phyloP scores from a whole-genome alignment of 169 alveolate species.

The Perkinsus chesapeaki region DNA sequence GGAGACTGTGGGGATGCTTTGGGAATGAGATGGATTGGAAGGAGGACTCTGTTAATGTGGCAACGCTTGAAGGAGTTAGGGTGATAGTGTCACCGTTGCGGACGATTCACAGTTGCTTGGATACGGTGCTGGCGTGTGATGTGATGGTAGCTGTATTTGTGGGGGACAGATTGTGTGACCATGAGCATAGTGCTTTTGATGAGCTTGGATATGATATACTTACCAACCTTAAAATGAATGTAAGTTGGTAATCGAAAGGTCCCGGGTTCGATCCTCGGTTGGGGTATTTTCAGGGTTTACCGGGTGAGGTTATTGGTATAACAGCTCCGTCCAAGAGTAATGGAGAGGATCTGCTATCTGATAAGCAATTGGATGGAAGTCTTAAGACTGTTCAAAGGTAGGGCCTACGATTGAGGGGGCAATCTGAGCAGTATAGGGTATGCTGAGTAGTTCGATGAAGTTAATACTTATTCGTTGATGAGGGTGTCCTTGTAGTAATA shows the following conservation, averaged over 20 bases:
- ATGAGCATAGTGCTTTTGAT: not conserved
- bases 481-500: too few species aligned
- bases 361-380: not conserved
- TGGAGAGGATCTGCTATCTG: not conserved
- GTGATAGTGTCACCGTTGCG: not conserved
- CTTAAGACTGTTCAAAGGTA: not conserved
- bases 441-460: too few species aligned
- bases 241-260: not conserved
- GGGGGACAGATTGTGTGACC: not conserved
- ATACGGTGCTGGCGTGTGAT: not conserved
- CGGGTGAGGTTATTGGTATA: not conserved
- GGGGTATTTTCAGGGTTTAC: not conserved
- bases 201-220: not conserved
- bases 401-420: too few species aligned
- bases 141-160: not conserved
- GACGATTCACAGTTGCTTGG: not conserved
- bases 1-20: not conserved
- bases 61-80: not conserved
- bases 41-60: not conserved
- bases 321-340: not conserved
- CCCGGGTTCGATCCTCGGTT: not conserved
- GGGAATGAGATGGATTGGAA: not conserved
- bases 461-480: too few species aligned
- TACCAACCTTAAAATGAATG: not conserved
- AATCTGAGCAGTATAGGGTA: too few species aligned